Percentiles rank a stretch among this genome's conserved stretches.
Evolutionary conservation across 495 filamentous ascomycete species (phyloP).

Genomic region (Aspergillus homomorphus): DNA sequence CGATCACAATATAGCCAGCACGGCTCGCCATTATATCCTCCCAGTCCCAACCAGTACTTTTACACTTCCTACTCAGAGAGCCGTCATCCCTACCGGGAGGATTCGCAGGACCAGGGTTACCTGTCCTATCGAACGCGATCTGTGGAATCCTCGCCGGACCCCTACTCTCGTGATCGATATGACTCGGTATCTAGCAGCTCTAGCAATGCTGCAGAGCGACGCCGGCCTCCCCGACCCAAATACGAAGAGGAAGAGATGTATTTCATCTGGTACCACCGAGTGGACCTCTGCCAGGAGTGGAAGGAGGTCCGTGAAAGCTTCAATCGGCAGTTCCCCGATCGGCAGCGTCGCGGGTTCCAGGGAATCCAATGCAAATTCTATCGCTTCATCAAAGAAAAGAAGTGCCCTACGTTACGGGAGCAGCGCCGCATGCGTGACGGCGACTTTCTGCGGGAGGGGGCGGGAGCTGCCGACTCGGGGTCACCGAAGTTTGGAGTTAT

Average conservation of each 20-base stretch:
- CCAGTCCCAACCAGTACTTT: slow-evolving; percentile 32
- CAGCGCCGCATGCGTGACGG: slow-evolving; percentile 46
- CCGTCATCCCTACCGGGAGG: slow-evolving; percentile 19
- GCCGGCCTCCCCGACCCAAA: slow-evolving; percentile 46
- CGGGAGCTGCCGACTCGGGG: slow-evolving; percentile 12
- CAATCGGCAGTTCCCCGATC: slow-evolving; percentile 46
- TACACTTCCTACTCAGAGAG: slow-evolving; percentile 21
- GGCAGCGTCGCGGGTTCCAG: slow-evolving; percentile 44
- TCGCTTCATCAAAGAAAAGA: slow-evolving; percentile 49
- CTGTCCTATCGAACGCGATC: slow-evolving; percentile 27
- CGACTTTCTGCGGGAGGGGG: slow-evolving; percentile 38
- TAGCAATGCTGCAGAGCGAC: slow-evolving; percentile 34
- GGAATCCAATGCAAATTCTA: slow-evolving; percentile 57
- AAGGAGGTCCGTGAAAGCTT: slow-evolving; percentile 49
- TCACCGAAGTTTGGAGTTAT: slow-evolving; percentile 36
- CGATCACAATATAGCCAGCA: slow-evolving; percentile 16
- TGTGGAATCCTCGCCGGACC: slow-evolving; percentile 33
- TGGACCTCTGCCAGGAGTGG: slow-evolving; percentile 52
- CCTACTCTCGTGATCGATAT: slow-evolving; percentile 41
- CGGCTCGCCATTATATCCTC: slow-evolving; percentile 29
- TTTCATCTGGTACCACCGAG: slow-evolving; percentile 57
- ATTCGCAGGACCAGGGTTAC: slow-evolving; percentile 20
- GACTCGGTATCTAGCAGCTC: slow-evolving; percentile 45
- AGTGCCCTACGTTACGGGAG: slow-evolving; percentile 44
- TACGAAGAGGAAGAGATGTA: slow-evolving; percentile 53